A percentile compares a stretch with the other conserved stretches of the same genome.
phyloP scores from a whole-genome alignment of 2,329 filamentous ascomycete species.

The Penicillium palitans region DNA sequence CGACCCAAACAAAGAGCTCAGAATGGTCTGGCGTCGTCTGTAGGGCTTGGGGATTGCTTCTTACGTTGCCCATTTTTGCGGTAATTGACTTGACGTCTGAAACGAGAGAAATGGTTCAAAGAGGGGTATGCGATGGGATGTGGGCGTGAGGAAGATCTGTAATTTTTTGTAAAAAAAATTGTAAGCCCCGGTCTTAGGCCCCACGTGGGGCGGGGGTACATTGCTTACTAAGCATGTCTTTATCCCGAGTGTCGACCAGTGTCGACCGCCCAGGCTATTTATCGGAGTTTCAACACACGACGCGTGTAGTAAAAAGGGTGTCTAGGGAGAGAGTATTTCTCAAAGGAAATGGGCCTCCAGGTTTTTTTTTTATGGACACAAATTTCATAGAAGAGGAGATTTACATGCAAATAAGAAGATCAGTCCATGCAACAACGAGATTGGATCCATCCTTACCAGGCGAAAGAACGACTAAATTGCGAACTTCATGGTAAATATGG shows the following conservation, averaged over 20 bases:
- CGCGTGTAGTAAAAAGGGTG: background rate
- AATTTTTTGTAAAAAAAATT: constrained; percentile 14
- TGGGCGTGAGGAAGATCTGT: constrained; percentile 8
- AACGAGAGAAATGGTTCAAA: constrained; percentile 32
- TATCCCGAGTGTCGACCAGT: constrained; percentile 26
- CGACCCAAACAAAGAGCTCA: background rate
- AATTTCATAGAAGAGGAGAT: background rate
- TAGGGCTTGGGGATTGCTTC: background rate
- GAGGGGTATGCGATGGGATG: constrained; percentile 23
- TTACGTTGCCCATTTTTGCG: constrained; percentile 31
- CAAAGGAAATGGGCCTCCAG: rapidly evolving
- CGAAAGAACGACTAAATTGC: background rate
- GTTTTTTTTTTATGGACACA: too few relatives aligned
- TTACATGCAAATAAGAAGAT: background rate
- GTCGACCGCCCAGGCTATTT: constrained; percentile 21
- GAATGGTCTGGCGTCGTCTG: background rate
- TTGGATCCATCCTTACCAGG: too few relatives aligned
- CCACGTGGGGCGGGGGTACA: constrained; percentile 7
- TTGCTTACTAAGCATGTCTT: constrained; percentile 34
- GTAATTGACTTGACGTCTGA: constrained; percentile 32
- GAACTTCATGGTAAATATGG: background rate
- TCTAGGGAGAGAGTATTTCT: too few relatives aligned
- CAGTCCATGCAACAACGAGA: background rate
- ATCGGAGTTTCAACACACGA: background rate
- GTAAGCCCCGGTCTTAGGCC: constrained; percentile 4